Evolutionary conservation across 192 early-diverging fungal genomes (phyloP).

Genomic region (Paraglomus occultum): DNA sequence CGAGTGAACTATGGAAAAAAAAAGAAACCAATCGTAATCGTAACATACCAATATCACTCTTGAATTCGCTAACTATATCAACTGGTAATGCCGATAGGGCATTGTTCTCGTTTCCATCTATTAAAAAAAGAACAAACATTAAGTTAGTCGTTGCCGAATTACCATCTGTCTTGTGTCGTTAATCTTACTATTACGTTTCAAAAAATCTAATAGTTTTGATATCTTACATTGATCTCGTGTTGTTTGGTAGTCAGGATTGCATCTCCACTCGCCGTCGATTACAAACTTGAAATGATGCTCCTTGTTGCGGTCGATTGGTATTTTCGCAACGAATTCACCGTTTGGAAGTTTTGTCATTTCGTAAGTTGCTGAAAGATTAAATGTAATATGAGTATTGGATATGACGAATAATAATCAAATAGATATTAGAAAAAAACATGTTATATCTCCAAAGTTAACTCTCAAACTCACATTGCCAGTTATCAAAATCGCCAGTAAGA

Average conservation of each 20-base stretch:
- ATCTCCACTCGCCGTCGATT: constrained; percentile 32
- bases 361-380: constrained; percentile 11
- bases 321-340: constrained; percentile 22
- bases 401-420: not conserved
- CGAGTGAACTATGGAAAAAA: too few species aligned
- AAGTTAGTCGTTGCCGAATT: too few species aligned
- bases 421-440: not conserved
- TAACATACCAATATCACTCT: constrained; percentile 1
- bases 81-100: constrained; percentile 22
- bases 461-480: constrained; percentile 36
- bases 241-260: constrained; percentile 30
- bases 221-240: constrained; percentile 29
- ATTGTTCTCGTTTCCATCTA: constrained; percentile 37
- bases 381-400: not conserved
- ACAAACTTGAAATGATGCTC: constrained; percentile 36
- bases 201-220: not conserved
- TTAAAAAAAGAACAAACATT: not conserved
- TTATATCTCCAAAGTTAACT: not conserved
- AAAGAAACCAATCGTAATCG: too few species aligned
- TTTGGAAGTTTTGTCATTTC: constrained; percentile 15
- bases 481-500: constrained; percentile 35
- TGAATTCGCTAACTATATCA: constrained; percentile 21
- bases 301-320: constrained; percentile 26
- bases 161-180: not conserved
- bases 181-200: not conserved